Percentiles rank a stretch among this genome's conserved stretches.
Evolutionary conservation across 148 eudicot species (phyloP).

Genomic region (Hydrangea macrophylla): DNA sequence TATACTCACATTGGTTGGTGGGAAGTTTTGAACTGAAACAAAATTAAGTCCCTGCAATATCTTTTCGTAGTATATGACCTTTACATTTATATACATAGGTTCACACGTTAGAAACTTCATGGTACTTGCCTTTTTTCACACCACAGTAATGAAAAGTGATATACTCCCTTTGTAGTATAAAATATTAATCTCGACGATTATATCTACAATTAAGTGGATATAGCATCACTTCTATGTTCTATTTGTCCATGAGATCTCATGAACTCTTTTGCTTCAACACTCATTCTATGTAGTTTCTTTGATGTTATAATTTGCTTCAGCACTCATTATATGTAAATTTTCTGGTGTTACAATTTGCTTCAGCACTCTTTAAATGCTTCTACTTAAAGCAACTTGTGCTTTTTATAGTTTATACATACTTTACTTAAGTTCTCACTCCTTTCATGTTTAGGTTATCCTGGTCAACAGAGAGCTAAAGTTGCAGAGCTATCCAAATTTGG

Average conservation of each 20-base stretch:
- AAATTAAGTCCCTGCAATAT: neutral
- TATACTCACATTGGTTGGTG: neutral
- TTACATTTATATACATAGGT: neutral
- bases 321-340: too few species aligned
- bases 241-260: neutral
- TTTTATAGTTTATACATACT: too few species aligned
- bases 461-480: conserved; percentile 36
- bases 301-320: conserved; percentile 6
- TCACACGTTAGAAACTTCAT: neutral
- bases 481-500: conserved; percentile 45
- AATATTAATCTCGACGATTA: neutral
- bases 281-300: neutral
- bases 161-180: neutral
- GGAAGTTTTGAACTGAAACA: neutral
- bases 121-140: neutral
- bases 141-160: neutral
- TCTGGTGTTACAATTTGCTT: conserved; percentile 9
- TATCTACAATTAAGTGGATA: neutral
- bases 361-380: too few species aligned
- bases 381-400: too few species aligned
- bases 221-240: neutral
- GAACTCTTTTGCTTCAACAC: neutral
- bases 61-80: neutral
- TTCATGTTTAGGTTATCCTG: conserved; percentile 34
- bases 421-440: neutral